These are phyloP conservation scores for Blastomyces gilchristii DNA, from an alignment of 2,329 filamentous ascomycete genomes.

Conservation along the genomic window DNA sequence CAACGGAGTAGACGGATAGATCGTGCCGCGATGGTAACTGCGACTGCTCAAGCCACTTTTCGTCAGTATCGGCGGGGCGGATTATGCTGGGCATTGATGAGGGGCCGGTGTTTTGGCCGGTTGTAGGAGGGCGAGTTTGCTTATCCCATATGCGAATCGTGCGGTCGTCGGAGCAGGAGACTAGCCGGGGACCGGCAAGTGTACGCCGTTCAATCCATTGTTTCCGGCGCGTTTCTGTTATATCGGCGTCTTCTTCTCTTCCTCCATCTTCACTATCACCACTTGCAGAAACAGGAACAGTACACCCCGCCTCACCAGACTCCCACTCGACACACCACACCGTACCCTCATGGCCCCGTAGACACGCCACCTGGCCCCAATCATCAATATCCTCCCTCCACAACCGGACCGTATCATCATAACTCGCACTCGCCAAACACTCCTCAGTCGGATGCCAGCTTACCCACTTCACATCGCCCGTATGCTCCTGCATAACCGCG, in stretches of 20 bases:
- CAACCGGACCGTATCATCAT: conserved; percentile 81
- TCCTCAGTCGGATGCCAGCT: conserved; percentile 78
- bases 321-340: conserved; percentile 79
- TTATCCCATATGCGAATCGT: conserved; percentile 72
- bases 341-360: conserved; percentile 72
- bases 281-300: conserved; percentile 6
- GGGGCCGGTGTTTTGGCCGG: conserved; percentile 25
- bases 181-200: conserved; percentile 47
- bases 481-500: conserved; percentile 87
- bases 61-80: conserved; percentile 57
- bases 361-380: conserved; percentile 78
- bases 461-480: conserved; percentile 89
- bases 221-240: conserved; percentile 17
- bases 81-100: conserved; percentile 72
- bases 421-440: conserved; percentile 78
- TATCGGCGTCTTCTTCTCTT: conserved; percentile 25
- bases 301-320: conserved; percentile 17
- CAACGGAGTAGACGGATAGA: conserved; percentile 70
- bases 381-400: conserved; percentile 90
- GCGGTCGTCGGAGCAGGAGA: conserved; percentile 77
- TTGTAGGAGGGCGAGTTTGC: conserved; percentile 38
- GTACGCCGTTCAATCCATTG: conserved; percentile 25
- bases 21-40: conserved; percentile 66
- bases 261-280: conserved; percentile 19
- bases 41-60: conserved; percentile 72